Evolutionary conservation across 2,329 filamentous ascomycete species (phyloP), one percentile per base, ranked within the genome.

Genomic region (Metarhizium sp.): DNA sequence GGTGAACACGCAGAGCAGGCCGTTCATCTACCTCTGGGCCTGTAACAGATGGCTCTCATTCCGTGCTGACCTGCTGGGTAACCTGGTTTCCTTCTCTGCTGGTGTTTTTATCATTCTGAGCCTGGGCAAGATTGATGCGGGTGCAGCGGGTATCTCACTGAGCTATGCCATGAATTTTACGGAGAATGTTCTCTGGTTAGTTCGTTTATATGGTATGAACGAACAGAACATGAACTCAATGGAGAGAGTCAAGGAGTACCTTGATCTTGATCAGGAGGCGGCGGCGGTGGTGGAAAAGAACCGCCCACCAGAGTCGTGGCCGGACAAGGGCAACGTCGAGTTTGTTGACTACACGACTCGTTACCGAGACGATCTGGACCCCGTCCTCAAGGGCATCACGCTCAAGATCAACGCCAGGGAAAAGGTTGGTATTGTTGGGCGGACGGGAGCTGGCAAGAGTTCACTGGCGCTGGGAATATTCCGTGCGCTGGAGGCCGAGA

Each of bases 211-310:
- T 69, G 87, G 92, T 0, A 84, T 89, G 67, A 96, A 97, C 65
- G 94, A 99, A 73, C 94, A 99, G 72, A 97, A 96, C 73, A 97
- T 99, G 94, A 99, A 99, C 73, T 92, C 92, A 2, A 92, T 97
- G 51, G 94, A 99, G 73, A 89, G 94, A 66, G 87, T 99, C 67
- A 95, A 96, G 75, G 94, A 99, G 69, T 99, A 97, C 67, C 81
- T 97, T 40, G 90, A 97, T 48, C 88, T 99, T 1, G 92, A 97
- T 63, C 92, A 96, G 69, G 94, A 99, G 73, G 92, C 94, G 1
- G 77, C 81, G 0, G 78, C 88, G 1, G 76, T 95, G 45, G 81
- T 95, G 45, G 84, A 90, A 54, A 84, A 92, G 57, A 88, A 84
- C 60, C 81, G 90, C 32, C 94, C 94, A 6, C 78, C 87, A 0